Evolutionary conservation across 257 asterid species (phyloP), one percentile per base, ranked within the genome.

Genomic region (Cinchona pubescens): DNA sequence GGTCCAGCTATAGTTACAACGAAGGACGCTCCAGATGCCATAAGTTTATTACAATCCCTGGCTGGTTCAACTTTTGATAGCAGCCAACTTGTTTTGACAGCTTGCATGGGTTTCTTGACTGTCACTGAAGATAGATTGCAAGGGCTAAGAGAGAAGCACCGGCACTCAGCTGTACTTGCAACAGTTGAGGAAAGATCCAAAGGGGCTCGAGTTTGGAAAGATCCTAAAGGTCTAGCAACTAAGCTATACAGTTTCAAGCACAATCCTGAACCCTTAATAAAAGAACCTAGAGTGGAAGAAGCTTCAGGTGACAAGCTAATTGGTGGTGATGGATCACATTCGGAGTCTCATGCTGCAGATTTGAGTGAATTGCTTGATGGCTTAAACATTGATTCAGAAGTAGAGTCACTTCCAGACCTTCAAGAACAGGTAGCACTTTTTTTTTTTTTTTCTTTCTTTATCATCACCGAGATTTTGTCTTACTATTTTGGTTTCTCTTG

Each of bases 21-120:
- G 16, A 88, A 89, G 82, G 98, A 93, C 74, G 92, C 98, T 74
- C 92, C 96, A 76, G 98, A 93, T 85, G 97, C 94, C 74, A 88
- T 91, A 75, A 85, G 90, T 68, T 88, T 88, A 80, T 72, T 93
- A 74, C 98, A 93, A 79, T 86, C 95, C 34, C 93, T 93, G 53
- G 74, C 91, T 76, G 91, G 95, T 56, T 93, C 97, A 70, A 93
- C 98, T 48, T 93, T 93, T 73, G 98, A 93, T 68, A 91, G 98
- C 88, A 93, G 98, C 83, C 98, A 91, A 83, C 98, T 93, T 79
- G 97, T 93, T 70, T 83, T 93, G 89, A 91, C 95, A 78, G 98
- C 98, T 73, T 90, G 98, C 84, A 91, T 91, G 90, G 94, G 97
- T 69, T 93, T 86, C 87, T 78, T 86, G 85, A 88, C 70, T 49